Evolutionary conservation across 2,329 filamentous ascomycete genomes (phyloP), one percentile per base, ranked within the genome.

Genomic region (Fusarium nanum): DNA sequence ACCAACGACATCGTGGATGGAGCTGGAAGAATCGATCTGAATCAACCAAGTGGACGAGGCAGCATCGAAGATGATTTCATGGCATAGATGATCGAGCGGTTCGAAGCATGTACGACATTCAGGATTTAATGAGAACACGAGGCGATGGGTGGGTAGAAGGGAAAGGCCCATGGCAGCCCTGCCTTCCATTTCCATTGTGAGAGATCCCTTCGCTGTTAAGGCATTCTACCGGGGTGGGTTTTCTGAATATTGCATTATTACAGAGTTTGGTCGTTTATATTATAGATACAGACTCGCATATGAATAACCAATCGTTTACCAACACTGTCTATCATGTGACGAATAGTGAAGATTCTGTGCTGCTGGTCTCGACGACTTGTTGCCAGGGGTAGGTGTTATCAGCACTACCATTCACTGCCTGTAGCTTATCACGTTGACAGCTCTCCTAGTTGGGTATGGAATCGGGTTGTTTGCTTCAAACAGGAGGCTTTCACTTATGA

Each of bases 21-120:
- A 68, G 79, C 83, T 37, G 80, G 81, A 3, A 76, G 78, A 58
- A 76, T 86, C 67, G 82, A 81, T 20, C 71, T 85, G 56, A 79
- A 78, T 11, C 67, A 75, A 41, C 71, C 72, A 8, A 76, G 73
- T 47, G 72, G 75, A 25, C 60, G 69, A 45, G 74, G 73, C 9
- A 81, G 76, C 54, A 75, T 83, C 18, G 82, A 83, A 62, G 83
- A 85, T 44, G 79, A 83, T 62, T 84, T 84, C 20, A 84, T 84
- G 82, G 81, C 78, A 41, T 83, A 68, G 28, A 34, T 25, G 42
- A 5, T 12, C n/a, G 18, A 18, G 16, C 10, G 6, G 22, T 16
- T 18, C 18, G 22, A 22, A 6, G 20, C 6, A 22, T 20, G 27
- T 20, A 16, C 11, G 37, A 10, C 7, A 53, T 22, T 12, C 12